A percentile compares a stretch with the other conserved stretches of the same genome.
These are phyloP conservation scores for Carallia brachiata DNA, from an alignment of 345 rosid genomes.

Conservation along the genomic window DNA sequence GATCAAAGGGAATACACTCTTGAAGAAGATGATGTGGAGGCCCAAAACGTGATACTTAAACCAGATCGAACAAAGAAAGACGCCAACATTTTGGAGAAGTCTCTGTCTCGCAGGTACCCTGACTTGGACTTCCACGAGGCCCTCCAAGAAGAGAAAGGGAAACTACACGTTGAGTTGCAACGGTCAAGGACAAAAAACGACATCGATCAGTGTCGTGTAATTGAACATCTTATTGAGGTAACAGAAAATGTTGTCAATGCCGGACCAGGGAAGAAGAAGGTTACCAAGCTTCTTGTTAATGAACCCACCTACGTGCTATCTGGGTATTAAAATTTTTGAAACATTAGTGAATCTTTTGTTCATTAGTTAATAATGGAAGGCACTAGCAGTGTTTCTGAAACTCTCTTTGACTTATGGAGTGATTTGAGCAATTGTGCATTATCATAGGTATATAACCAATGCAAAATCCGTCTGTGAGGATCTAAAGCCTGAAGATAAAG, in stretches of 20 bases:
- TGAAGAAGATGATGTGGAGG: conserved; percentile 38
- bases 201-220: conserved; percentile 36
- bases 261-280: conserved; percentile 14
- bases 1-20: conserved; percentile 39
- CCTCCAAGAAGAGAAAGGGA: conserved; percentile 35
- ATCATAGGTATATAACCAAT: conserved; percentile 26
- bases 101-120: conserved; percentile 37
- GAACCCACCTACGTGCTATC: conserved; percentile 29
- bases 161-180: conserved; percentile 37
- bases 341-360: neutral
- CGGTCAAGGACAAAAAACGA: conserved; percentile 30
- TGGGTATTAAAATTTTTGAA: conserved; percentile 19
- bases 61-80: conserved; percentile 33
- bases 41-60: conserved; percentile 26
- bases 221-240: conserved; percentile 35
- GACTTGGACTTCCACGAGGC: conserved; percentile 32
- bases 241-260: conserved; percentile 21
- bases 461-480: conserved; percentile 18
- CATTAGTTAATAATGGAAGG: no score
- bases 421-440: neutral
- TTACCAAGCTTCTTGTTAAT: conserved; percentile 29
- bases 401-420: neutral
- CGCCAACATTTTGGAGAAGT: conserved; percentile 29
- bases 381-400: neutral
- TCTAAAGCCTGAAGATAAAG: conserved; percentile 6